Evolutionary conservation across 2,329 filamentous ascomycete genomes (phyloP), one percentile per base, ranked within the genome.

Genomic region (Pleochaeta shiraiana): DNA sequence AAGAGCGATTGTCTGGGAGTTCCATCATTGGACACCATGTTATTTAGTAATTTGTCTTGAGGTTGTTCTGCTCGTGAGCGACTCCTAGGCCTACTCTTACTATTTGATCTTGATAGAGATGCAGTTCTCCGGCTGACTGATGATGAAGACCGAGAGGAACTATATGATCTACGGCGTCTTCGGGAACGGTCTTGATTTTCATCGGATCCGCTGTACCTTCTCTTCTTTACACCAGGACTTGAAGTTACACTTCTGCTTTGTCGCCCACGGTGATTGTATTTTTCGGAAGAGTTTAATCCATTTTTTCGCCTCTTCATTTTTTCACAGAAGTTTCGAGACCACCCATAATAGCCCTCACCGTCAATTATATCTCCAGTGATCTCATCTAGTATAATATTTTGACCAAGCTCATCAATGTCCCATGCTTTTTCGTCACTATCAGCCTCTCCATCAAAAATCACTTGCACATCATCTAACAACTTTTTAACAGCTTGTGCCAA

Each of bases 291-390:
- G 37, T 69, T 66, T 1, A 67, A 47, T n/a, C 69, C 71, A 50
- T 68, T 71, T 65, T 70, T 71, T 43, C 80, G 77, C 63, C 78
- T 75, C 74, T 86, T 89, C 86, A 93, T 93, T 71, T 86, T 87
- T 68, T 88, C 79, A 72, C 88, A 95, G 69, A 95, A 93, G 0
- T 78, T 77, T 45, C 82, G 80, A 4, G 89, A 92, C 90, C 90
- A 95, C 66, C 90, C 90, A 72, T 95, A 95, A 73, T 95, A 95
- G 0, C 87, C 88, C 67, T 88, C 84, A 0, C 84, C 85, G 6
- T 79, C 78, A 6, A 84, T 72, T 1, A 85, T 70, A n/a, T 72
- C 75, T 0, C 84, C 84, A 0, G 82, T 86, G n/a, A 82, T 75
- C 68, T 85, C 82, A 69, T 90, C 83, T 2, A 82, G 73, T 21